Evolutionary conservation across 2,329 filamentous ascomycete genomes (phyloP), one percentile per base, ranked within the genome.

Genomic region (Reticulascus tulasneorum): DNA sequence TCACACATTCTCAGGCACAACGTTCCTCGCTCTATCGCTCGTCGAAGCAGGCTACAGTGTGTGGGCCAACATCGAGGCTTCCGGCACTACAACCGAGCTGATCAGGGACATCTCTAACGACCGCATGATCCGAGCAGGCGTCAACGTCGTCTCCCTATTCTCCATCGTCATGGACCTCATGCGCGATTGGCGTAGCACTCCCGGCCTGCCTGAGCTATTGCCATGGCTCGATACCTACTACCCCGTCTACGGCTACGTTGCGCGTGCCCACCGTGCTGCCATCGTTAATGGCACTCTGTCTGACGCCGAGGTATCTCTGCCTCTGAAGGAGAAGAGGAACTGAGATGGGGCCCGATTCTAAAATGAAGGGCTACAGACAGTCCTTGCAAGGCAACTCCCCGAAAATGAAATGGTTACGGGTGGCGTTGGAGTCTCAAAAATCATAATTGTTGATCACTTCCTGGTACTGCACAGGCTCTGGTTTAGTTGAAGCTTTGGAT

Each of bases 1-100:
- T n/a, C n/a, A n/a, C n/a, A n/a, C n/a, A n/a, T n/a, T n/a, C n/a
- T n/a, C n/a, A n/a, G n/a, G n/a, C 69, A 85, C 81, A 16, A 68
- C 83, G 1, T 88, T 88, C 66, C 70, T 85, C 6, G 80, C 84
- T 0, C 70, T 88, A n/a, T 83, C 81, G 1, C 75, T 88, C 5
- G 69, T 80, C 23, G 73, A 79, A 11, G 82, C 77, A 27, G 84
- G 84, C 18, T 89, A 86, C 65, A 74, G 75, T 23, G 84, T 89
- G 39, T 87, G 74, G 64, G 82, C 81, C 48, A 85, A 86, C 60
- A 72, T 80, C 34, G 84, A 88, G 49, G 83, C 79, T 3, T 80
- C 73, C 0, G 84, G 82, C 2, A 87, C 84, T 2, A 79, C 79
- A 15, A 76, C 72, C 3, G 53, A 63, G 24, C 69, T 82, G 28